A percentile compares a stretch with the other conserved stretches of the same genome.
phyloP scores from a whole-genome alignment of 192 early-diverging fungal genomes.

The Backusella liffmaniae region DNA sequence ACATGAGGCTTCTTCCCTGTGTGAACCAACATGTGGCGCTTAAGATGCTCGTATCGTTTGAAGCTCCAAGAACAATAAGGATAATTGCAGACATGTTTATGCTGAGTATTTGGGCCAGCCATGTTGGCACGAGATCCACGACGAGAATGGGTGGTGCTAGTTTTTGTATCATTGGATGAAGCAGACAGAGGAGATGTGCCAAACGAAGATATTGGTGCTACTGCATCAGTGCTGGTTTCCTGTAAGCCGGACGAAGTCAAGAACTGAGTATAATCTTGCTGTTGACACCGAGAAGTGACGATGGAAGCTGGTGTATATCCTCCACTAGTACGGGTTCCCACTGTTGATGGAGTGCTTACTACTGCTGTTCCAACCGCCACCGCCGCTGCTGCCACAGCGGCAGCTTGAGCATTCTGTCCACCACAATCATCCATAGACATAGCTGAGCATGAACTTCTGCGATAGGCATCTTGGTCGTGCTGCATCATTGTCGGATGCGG shows the following conservation, averaged over 20 bases:
- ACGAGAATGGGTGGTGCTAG: neutral
- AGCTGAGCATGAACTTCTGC: slow-evolving; percentile 33
- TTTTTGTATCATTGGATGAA: neutral
- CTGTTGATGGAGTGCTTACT: slow-evolving; percentile 22
- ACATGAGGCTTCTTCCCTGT: slow-evolving; percentile 72
- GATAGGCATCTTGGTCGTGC: slow-evolving; percentile 22
- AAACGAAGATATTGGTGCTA: neutral
- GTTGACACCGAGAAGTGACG: neutral
- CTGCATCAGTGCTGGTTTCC: neutral
- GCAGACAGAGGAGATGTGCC: neutral
- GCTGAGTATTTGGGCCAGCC: slow-evolving; percentile 15
- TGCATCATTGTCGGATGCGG: slow-evolving; percentile 17
- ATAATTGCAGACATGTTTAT: slow-evolving; percentile 47
- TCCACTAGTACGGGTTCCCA: neutral
- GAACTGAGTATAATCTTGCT: slow-evolving; percentile 9
- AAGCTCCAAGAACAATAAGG: slow-evolving; percentile 58
- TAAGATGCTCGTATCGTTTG: slow-evolving; percentile 80
- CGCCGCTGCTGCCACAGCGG: slow-evolving; percentile 17
- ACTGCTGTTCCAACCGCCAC: slow-evolving; percentile 16
- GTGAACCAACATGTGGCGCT: slow-evolving; percentile 77
- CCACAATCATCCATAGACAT: slow-evolving; percentile 23
- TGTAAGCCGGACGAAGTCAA: slow-evolving; percentile 23
- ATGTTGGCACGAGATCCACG: slow-evolving; percentile 21
- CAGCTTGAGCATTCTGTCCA: neutral
- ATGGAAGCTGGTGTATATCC: neutral